These are phyloP conservation scores for Kwoniella shandongensis DNA, from an alignment of 768 basidiomycete species.

Conservation along the genomic window DNA sequence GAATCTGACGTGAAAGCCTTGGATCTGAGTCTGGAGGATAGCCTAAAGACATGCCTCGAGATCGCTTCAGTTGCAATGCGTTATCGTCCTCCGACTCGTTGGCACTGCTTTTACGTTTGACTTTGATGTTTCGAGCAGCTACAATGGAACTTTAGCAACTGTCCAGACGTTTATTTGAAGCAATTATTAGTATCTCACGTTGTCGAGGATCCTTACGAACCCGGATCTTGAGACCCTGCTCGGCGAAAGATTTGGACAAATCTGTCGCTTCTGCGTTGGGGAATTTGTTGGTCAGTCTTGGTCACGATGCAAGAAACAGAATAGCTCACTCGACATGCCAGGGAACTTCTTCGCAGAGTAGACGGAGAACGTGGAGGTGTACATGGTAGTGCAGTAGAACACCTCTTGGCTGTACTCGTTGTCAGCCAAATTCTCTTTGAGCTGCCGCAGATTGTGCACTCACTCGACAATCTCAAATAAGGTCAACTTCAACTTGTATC, in stretches of 20 bases:
- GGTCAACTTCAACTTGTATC: conserved; percentile 73
- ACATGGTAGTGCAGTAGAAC: conserved; percentile 84
- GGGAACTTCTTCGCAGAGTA: conserved; percentile 97
- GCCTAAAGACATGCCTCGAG: conserved; percentile 8
- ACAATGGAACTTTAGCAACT: not conserved
- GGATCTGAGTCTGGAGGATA: not conserved
- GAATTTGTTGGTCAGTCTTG: conserved; percentile 6
- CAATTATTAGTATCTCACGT: conserved; percentile 19
- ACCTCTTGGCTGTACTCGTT: conserved; percentile 59
- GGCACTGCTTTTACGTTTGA: conserved; percentile 22
- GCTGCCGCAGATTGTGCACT: conserved; percentile 51
- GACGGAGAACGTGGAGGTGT: conserved; percentile 85
- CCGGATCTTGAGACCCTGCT: conserved; percentile 92
- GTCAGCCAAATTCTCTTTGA: conserved; percentile 6
- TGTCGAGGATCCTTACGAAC: conserved; percentile 70
- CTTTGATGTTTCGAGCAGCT: conserved; percentile 8
- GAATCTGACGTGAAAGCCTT: not conserved
- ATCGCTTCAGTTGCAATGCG: conserved; percentile 10
- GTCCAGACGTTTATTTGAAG: not conserved
- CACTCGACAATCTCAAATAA: conserved; percentile 91
- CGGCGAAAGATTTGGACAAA: conserved; percentile 84
- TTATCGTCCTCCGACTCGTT: conserved; percentile 22
- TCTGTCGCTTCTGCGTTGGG: conserved; percentile 71
- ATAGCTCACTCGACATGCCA: conserved; percentile 78
- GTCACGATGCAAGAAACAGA: not conserved